Conservation (phyloP, 306 rosid species). For the Hippophae tibetana region DNA sequence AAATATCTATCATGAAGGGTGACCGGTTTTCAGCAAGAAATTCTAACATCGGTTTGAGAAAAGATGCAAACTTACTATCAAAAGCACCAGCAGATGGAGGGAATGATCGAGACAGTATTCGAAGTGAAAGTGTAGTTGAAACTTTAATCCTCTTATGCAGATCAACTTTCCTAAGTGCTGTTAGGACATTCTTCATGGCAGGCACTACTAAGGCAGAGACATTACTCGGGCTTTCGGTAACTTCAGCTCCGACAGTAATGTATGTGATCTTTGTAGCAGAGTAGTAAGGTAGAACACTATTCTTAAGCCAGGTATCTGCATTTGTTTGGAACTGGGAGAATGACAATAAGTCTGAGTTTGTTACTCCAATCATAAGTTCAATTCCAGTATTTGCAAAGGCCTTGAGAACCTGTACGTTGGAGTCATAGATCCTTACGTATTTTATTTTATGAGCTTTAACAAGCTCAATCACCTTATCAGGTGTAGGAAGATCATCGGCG, state of each 20-base stretch:
- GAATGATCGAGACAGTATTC: conserved; percentile 85
- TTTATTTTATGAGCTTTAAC: conserved; percentile 79
- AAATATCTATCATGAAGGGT: conserved; percentile 93
- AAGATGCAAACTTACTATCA: conserved; percentile 73
- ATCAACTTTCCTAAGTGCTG: conserved; percentile 73
- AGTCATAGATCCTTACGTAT: conserved; percentile 73
- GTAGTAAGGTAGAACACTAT: conserved; percentile 82
- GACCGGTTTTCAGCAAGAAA: conserved; percentile 89
- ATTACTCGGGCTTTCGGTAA: conserved; percentile 60
- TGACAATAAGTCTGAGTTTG: conserved; percentile 70
- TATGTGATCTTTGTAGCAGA: conserved; percentile 77
- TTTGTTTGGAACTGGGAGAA: conserved; percentile 93
- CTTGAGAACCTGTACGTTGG: conserved; percentile 76
- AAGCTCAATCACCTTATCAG: conserved; percentile 83
- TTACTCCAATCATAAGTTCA: conserved; percentile 85
- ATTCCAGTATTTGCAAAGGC: conserved; percentile 87
- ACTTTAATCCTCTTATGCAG: conserved; percentile 72
- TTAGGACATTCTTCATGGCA: conserved; percentile 81
- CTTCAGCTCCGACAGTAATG: conserved; percentile 95
- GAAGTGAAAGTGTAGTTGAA: conserved; percentile 91
- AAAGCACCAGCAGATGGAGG: conserved; percentile 99
- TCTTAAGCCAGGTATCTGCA: conserved; percentile 80
- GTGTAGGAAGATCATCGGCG: conserved; percentile 96
- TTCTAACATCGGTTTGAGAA: conserved; percentile 87
- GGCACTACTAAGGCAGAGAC: conserved; percentile 67